Conservation (phyloP, 352 stramenopile species). For the Globisporangium iwayamae region DNA sequence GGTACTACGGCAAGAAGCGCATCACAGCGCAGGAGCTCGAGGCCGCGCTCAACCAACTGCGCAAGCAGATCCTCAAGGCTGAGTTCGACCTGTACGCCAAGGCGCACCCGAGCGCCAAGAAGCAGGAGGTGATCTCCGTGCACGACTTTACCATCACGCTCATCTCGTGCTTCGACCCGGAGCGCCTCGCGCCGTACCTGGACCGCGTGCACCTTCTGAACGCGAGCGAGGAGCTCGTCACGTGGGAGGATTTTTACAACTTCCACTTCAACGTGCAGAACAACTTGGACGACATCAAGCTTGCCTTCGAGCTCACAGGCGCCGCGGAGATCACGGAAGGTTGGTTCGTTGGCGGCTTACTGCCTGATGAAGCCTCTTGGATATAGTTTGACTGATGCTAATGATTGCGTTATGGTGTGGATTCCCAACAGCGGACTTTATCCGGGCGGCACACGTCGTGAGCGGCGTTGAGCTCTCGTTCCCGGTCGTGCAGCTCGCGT, state of each 20-base stretch:
- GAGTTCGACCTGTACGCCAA: constrained; percentile 76
- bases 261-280: constrained; percentile 77
- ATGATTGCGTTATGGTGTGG: neutral
- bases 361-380: neutral
- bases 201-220: constrained; percentile 56
- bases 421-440: constrained; percentile 47
- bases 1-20: constrained; percentile 45
- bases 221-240: constrained; percentile 60
- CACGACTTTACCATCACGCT: constrained; percentile 79
- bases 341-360: constrained; percentile 6
- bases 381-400: neutral
- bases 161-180: constrained; percentile 67
- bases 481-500: constrained; percentile 66
- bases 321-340: constrained; percentile 68
- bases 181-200: constrained; percentile 54
- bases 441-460: constrained; percentile 57
- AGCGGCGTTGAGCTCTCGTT: constrained; percentile 63
- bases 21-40: constrained; percentile 57
- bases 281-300: constrained; percentile 68
- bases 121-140: constrained; percentile 49
- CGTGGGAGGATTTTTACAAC: constrained; percentile 66
- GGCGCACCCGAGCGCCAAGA: constrained; percentile 33
- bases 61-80: constrained; percentile 54
- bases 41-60: constrained; percentile 42
- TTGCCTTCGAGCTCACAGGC: constrained; percentile 64